Conservation (phyloP, 352 stramenopile genomes). For the Sclerospora graminicola region DNA sequence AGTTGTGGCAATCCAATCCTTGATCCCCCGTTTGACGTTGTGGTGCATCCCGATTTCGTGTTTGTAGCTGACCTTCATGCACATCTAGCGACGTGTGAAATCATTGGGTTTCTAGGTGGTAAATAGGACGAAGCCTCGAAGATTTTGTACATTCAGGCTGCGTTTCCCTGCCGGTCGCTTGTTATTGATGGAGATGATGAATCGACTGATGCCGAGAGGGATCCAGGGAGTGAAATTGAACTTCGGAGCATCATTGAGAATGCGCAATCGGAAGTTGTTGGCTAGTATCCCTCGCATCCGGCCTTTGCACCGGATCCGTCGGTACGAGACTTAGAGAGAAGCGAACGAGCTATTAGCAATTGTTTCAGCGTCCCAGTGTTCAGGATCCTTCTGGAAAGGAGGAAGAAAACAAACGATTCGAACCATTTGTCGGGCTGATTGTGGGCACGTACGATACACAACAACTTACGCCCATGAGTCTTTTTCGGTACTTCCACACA, state of each 20-base stretch:
- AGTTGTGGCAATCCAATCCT: constrained; percentile 32
- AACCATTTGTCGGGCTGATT: constrained; percentile 92
- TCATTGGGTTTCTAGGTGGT: too few species aligned
- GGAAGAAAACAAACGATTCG: constrained; percentile 20
- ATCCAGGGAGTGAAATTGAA: constrained; percentile 87
- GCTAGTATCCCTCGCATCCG: too few species aligned
- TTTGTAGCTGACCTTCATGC: too few species aligned
- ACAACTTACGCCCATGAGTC: constrained; percentile 65
- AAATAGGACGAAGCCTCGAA: too few species aligned
- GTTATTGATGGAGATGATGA: constrained; percentile 85
- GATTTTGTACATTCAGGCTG: too few species aligned
- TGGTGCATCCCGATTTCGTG: constrained; percentile 82
- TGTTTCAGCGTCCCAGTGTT: constrained; percentile 59
- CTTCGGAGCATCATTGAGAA: constrained; percentile 86
- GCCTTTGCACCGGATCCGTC: too few species aligned
- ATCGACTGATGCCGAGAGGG: constrained; percentile 92
- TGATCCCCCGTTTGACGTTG: constrained; percentile 77
- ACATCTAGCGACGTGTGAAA: too few species aligned
- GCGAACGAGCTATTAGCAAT: constrained; percentile 87
- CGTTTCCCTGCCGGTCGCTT: too few species aligned
- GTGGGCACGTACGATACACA: too few species aligned
- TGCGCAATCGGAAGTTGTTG: too few species aligned
- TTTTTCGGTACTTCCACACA: constrained; percentile 85
- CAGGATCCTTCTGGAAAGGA: too few species aligned
- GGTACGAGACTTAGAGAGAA: constrained; percentile 93